Percentiles rank a stretch among this genome's conserved stretches.
Evolutionary conservation across 306 rosid species (phyloP).

Genomic region (Dalbergia cultrata): DNA sequence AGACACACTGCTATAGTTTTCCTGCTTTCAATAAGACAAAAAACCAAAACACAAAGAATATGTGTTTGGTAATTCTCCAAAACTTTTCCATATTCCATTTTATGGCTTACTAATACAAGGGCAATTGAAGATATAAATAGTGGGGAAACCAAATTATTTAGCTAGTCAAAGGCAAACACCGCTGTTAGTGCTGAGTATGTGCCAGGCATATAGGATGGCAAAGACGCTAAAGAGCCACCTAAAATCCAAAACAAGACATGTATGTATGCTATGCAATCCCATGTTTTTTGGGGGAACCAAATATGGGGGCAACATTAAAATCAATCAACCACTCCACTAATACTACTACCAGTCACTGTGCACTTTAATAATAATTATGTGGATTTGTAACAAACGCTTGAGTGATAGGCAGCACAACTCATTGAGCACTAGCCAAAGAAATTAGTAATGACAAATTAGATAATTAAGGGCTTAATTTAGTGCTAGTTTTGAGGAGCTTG

Average conservation of each 20-base stretch:
- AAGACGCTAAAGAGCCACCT: slow-evolving; percentile 46
- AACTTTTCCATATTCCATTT: too few species aligned
- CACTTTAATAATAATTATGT: slow-evolving; percentile 58
- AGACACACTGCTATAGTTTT: too few species aligned
- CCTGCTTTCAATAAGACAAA: too few species aligned
- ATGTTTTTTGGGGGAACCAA: slow-evolving; percentile 80
- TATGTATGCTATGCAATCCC: slow-evolving; percentile 66
- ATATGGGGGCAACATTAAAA: slow-evolving; percentile 71
- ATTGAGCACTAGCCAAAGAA: slow-evolving; percentile 74
- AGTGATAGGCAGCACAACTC: slow-evolving; percentile 83
- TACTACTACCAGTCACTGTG: slow-evolving; percentile 31
- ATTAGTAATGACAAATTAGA: slow-evolving; percentile 57
- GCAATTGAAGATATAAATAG: too few species aligned
- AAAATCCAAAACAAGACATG: slow-evolving; percentile 64
- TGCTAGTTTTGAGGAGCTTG: slow-evolving; percentile 83
- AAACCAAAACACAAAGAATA: too few species aligned
- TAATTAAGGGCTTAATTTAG: slow-evolving; percentile 54
- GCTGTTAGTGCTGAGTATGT: slow-evolving; percentile 51
- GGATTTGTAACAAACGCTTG: slow-evolving; percentile 60
- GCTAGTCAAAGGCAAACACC: slow-evolving; percentile 35
- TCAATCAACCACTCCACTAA: slow-evolving; percentile 86
- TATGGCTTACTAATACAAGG: too few species aligned
- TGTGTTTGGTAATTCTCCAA: too few species aligned
- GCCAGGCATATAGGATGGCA: slow-evolving; percentile 47
- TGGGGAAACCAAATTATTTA: slow-evolving; percentile 37